Evolutionary conservation across 495 filamentous ascomycete genomes (phyloP).

Genomic region (Hypoxylon perforatum): DNA sequence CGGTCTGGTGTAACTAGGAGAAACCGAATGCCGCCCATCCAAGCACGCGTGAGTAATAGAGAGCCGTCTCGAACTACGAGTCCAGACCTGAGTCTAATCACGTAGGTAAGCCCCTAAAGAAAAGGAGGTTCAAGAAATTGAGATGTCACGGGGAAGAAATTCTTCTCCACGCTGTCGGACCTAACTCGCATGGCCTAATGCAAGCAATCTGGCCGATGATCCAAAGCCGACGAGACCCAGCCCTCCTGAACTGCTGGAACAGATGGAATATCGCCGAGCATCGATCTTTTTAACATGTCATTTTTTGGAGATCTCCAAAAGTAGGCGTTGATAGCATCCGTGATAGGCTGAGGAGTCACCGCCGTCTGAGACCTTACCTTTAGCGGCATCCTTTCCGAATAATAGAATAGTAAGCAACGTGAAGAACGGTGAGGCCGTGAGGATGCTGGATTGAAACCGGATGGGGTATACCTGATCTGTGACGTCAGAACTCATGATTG

Average conservation of each 20-base stretch:
- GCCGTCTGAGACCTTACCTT: background rate
- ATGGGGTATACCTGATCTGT: conserved; percentile 4
- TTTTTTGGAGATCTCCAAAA: conserved; percentile 9
- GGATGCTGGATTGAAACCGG: background rate
- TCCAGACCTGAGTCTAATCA: too few species aligned
- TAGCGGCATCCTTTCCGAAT: background rate
- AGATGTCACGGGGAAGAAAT: background rate
- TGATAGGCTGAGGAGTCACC: background rate
- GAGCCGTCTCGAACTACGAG: background rate
- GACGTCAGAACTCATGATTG: conserved; percentile 13
- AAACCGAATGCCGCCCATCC: background rate
- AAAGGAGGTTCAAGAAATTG: too few species aligned
- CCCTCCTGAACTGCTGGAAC: background rate
- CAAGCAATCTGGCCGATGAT: conserved; percentile 12
- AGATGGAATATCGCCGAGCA: conserved; percentile 19
- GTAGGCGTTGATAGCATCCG: background rate
- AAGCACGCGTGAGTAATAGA: background rate
- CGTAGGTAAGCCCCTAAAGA: too few species aligned
- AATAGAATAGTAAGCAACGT: conserved; percentile 27
- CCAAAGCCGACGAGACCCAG: background rate
- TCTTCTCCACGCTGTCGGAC: conserved; percentile 10
- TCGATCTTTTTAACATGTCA: conserved; percentile 14
- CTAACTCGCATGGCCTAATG: conserved; percentile 11
- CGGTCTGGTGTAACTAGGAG: background rate
- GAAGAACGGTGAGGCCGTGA: background rate